Base-by-base conservation (phyloP, 345 rosid species). In the Excoecaria agallocha region DNA sequence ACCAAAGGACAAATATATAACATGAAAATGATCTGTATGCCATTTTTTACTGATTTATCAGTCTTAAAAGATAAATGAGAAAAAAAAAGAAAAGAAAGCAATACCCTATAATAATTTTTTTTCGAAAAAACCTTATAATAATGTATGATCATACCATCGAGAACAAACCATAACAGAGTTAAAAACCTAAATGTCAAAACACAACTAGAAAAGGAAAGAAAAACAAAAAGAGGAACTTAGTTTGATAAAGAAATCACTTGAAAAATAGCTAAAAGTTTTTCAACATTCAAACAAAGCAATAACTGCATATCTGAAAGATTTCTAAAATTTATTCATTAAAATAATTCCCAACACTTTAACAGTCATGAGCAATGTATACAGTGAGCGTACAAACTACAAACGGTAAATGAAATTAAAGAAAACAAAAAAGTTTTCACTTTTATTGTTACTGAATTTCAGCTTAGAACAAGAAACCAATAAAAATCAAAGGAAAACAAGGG, bases 1-100 rank as follows among this genome's bases (percentile, higher is more conserved):
- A 13, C 10, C 46, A 49, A 56, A 56, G 45, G 8, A 43, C 8
- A 43, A 43, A 43, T 43, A 43, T 43, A 43, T 43, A 43, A 43
- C 46, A 43, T 43, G 4, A 43, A 43, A 43, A 13, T 11, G 12
- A 20, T 58, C 66, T 30, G 45, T 43, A 30, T 35, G 37, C 43
- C 50, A 62, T 9, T 60, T 51, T 51, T 63, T 38, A 64, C 52
- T 64, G 70, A 52, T 65, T 52, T 25, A 65, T 22, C n/a, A 37
- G 38, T 51, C 38, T 48, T 8, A n/a, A 38, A 52, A 56, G 25
- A 12, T 56, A 22, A 38, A 3, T n/a, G 17, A 43, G 17, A 49
- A 70, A 49, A 3, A 30, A 48, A n/a, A n/a, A n/a, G n/a, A n/a
- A n/a, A n/a, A n/a, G n/a, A n/a, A n/a, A n/a, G n/a, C n/a, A n/a